Evolutionary conservation across 2,329 filamentous ascomycete genomes (phyloP).

Genomic region (Rhynchosporium secalis): DNA sequence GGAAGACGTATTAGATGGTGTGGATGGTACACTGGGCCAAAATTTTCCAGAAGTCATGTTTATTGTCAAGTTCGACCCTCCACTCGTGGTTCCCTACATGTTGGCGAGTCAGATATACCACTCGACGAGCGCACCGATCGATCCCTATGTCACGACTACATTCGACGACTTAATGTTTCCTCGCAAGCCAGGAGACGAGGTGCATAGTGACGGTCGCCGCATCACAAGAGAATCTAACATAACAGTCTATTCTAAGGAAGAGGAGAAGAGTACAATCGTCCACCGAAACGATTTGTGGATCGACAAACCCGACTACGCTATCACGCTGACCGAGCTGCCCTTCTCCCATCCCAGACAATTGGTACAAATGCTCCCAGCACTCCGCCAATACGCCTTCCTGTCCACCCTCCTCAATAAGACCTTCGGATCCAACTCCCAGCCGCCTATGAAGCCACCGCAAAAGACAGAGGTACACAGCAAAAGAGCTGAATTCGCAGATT

Average conservation of each 20-base stretch:
- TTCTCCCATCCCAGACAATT: constrained; percentile 80
- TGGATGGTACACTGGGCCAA: constrained; percentile 48
- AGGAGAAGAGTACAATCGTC: constrained; percentile 32
- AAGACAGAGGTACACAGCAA: constrained; percentile 29
- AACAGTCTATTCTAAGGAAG: constrained; percentile 41
- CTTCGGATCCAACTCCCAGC: constrained; percentile 46
- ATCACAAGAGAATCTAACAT: constrained; percentile 53
- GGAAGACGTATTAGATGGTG: constrained; percentile 55
- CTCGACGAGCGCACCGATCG: constrained; percentile 58
- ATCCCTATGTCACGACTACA: constrained; percentile 50
- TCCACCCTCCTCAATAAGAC: constrained; percentile 63
- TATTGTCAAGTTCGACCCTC: constrained; percentile 71
- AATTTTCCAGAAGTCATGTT: constrained; percentile 73
- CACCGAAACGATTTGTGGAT: constrained; percentile 66
- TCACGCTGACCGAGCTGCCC: constrained; percentile 65
- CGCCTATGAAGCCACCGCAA: constrained; percentile 11
- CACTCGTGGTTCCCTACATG: constrained; percentile 66
- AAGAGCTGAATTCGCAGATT: constrained; percentile 35
- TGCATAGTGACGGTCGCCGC: constrained; percentile 57
- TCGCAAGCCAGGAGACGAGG: constrained; percentile 46
- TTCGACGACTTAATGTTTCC: constrained; percentile 54
- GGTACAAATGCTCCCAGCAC: constrained; percentile 67
- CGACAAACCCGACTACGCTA: constrained; percentile 71
- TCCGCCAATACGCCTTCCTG: constrained; percentile 75
- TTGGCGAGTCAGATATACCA: constrained; percentile 64